Conservation (phyloP, 176 grass and related monocot species). For the Ensete glaucum region DNA sequence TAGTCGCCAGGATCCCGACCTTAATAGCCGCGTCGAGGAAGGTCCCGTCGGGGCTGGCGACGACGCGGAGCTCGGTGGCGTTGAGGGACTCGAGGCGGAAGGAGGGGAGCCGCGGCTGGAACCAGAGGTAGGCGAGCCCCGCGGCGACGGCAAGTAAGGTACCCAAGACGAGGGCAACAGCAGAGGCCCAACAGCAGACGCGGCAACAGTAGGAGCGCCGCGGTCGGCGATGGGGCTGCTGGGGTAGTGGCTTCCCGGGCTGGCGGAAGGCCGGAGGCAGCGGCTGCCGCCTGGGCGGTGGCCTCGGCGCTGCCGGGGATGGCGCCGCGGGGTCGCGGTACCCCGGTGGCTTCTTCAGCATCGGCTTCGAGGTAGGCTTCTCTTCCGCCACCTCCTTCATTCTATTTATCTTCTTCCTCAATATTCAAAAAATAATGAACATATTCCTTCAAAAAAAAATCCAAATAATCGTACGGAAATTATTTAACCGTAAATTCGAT, state of each 20-base stretch:
- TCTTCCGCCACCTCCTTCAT: conserved; percentile 1
- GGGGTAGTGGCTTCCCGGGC: conserved; percentile 11
- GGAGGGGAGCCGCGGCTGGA: conserved; percentile 55
- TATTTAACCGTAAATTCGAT: too few species aligned
- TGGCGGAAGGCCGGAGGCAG: conserved; percentile 15
- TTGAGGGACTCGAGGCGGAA: conserved; percentile 57
- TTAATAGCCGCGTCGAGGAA: conserved; percentile 38
- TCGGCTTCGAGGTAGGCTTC: not conserved
- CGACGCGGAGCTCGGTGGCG: conserved; percentile 32
- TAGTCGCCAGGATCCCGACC: conserved; percentile 37
- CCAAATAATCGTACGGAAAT: too few species aligned
- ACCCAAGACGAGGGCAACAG: conserved; percentile 25
- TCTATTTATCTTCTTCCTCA: not conserved
- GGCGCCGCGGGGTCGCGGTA: conserved; percentile 7
- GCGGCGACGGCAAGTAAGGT: conserved; percentile 24
- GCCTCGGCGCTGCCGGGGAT: not conserved
- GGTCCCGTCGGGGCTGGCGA: conserved; percentile 21
- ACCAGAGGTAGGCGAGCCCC: conserved; percentile 73
- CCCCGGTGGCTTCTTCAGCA: conserved; percentile 19
- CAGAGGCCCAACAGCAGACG: conserved; percentile 33
- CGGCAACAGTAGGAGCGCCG: conserved; percentile 40
- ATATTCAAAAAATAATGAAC: too few species aligned
- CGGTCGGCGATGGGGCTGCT: conserved; percentile 7
- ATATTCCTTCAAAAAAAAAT: too few species aligned
- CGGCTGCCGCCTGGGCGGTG: conserved; percentile 7